Percentiles rank a stretch among this genome's conserved stretches.
phyloP scores from a whole-genome alignment of 257 asterid genomes.

The Coffea canephora region DNA sequence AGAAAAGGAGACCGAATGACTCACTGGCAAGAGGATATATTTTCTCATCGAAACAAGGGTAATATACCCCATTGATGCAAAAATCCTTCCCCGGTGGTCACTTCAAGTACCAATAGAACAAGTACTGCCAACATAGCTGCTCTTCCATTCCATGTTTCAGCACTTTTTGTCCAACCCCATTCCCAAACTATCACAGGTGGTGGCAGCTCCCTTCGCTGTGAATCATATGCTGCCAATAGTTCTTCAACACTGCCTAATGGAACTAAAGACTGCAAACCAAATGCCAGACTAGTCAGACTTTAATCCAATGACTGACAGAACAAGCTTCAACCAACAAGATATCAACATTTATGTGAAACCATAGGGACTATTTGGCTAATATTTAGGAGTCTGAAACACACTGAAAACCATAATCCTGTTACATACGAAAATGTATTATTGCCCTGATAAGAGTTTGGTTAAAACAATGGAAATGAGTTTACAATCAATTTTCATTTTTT shows the following conservation, averaged over 20 bases:
- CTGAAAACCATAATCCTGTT: background rate
- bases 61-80: conserved; percentile 92
- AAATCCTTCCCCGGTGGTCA: conserved; percentile 93
- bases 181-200: conserved; percentile 93
- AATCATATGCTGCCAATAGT: conserved; percentile 89
- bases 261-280: conserved; percentile 72
- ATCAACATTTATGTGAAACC: background rate
- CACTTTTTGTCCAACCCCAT: conserved; percentile 99
- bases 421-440: background rate
- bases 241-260: conserved; percentile 99
- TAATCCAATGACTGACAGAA: background rate
- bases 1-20: background rate
- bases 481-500: background rate
- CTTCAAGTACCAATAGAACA: conserved; percentile 76
- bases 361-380: background rate
- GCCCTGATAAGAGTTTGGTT: background rate
- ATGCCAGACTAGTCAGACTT: background rate
- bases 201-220: conserved; percentile 94
- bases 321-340: background rate
- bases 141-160: conserved; percentile 99
- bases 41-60: conserved; percentile 56
- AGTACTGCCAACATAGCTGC: conserved; percentile 97
- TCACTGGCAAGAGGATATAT: background rate
- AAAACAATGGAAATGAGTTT: background rate
- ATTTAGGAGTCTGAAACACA: background rate